A percentile compares a stretch with the other conserved stretches of the same genome.
phyloP scores from a whole-genome alignment of 202 grass and related monocot genomes.

The Bolboschoenoplectus hybrid region DNA sequence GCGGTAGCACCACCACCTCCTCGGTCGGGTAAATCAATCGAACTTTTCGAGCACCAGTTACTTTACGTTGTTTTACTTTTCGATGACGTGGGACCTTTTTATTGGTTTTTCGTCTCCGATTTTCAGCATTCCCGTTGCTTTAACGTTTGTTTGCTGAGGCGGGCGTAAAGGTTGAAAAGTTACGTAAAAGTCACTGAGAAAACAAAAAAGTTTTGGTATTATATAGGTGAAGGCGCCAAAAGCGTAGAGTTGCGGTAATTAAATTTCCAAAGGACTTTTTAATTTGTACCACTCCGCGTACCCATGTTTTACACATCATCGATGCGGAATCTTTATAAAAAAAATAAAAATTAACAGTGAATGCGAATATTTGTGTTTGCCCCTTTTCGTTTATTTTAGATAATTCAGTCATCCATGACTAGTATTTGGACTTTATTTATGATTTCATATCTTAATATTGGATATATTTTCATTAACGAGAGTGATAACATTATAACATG shows the following conservation, averaged over 20 bases:
- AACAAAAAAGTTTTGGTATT: conserved; percentile 9
- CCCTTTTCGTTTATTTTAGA: neutral
- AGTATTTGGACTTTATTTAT: neutral
- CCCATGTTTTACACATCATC: conserved; percentile 8
- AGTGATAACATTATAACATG: no score
- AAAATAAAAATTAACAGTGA: neutral
- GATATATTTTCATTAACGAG: no score
- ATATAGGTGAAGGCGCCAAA: conserved; percentile 34
- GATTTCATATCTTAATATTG: neutral
- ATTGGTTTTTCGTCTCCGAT: neutral
- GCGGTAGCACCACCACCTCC: neutral
- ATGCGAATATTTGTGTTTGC: neutral
- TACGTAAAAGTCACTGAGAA: neutral
- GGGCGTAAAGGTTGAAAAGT: neutral
- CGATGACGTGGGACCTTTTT: neutral
- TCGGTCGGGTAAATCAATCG: conserved; percentile 4
- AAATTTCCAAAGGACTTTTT: conserved; percentile 11
- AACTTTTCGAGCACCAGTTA: neutral
- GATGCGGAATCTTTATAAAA: neutral
- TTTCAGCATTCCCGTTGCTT: neutral
- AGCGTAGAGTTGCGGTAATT: conserved; percentile 39
- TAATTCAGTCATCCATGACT: neutral
- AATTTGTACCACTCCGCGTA: neutral
- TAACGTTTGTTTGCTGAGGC: neutral
- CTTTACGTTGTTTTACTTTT: conserved; percentile 34